Evolutionary conservation across 768 basidiomycete species (phyloP).

Genomic region (Tylopilus sp.): DNA sequence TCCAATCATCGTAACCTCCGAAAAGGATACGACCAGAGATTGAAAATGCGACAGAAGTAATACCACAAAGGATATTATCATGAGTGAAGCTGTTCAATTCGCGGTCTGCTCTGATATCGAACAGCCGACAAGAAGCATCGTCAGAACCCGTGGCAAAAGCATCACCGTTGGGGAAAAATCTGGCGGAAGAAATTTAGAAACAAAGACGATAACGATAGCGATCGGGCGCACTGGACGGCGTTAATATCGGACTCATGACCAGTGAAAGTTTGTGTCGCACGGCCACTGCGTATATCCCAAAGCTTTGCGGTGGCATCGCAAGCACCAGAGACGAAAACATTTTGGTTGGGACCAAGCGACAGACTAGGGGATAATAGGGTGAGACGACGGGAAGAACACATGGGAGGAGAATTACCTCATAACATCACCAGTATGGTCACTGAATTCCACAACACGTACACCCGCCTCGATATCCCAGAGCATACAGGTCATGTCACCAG

Average conservation of each 20-base stretch:
- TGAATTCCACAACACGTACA: slow-evolving; percentile 96
- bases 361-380: slow-evolving; percentile 49
- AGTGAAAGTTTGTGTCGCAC: slow-evolving; percentile 97
- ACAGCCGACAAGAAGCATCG: slow-evolving; percentile 96
- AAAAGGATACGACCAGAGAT: slow-evolving; percentile 96
- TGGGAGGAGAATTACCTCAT: slow-evolving; percentile 73
- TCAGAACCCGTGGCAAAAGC: slow-evolving; percentile 99
- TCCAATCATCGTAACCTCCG: slow-evolving; percentile 99
- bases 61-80: slow-evolving; percentile 98
- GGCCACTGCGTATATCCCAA: slow-evolving; percentile 98
- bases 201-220: background rate
- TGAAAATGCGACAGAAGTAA: slow-evolving; percentile 98
- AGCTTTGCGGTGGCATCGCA: slow-evolving; percentile 98
- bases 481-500: slow-evolving; percentile 99
- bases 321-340: slow-evolving; percentile 97
- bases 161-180: slow-evolving; percentile 99
- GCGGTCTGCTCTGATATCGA: slow-evolving; percentile 96
- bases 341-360: slow-evolving; percentile 91
- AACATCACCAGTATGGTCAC: slow-evolving; percentile 98
- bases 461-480: slow-evolving; percentile 99
- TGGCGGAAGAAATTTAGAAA: slow-evolving; percentile 31
- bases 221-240: slow-evolving; percentile 82
- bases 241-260: slow-evolving; percentile 99
- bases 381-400: slow-evolving; percentile 8
- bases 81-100: slow-evolving; percentile 97